These are phyloP conservation scores for Phytophthora melonis DNA, from an alignment of 352 stramenopile genomes.

Conservation along the genomic window DNA sequence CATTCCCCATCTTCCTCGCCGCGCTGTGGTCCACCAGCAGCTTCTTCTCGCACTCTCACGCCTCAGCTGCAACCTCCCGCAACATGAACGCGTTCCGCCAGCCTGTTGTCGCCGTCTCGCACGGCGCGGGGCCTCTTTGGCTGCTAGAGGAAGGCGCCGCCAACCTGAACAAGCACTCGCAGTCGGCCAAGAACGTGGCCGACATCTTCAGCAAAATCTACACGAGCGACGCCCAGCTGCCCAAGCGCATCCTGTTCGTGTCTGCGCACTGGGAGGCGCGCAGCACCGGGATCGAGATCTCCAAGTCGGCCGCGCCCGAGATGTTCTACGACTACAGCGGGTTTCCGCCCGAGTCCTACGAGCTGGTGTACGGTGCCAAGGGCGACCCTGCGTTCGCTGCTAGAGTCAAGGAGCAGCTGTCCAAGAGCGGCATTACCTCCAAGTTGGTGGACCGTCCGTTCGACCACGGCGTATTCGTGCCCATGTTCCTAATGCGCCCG, in stretches of 20 bases:
- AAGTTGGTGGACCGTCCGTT: conserved; percentile 5
- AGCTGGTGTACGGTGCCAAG: conserved; percentile 3
- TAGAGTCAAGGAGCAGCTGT: conserved; percentile 1
- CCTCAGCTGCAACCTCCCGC: background rate
- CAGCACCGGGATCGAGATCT: conserved; percentile 11
- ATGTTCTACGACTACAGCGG: conserved; percentile 10
- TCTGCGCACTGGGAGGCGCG: conserved; percentile 79
- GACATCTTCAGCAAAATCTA: conserved; percentile 49
- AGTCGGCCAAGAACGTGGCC: conserved; percentile 40
- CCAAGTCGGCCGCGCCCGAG: conserved; percentile 3
- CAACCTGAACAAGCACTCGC: conserved; percentile 34
- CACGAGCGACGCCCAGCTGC: conserved; percentile 46
- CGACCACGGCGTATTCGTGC: conserved; percentile 4
- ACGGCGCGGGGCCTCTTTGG: conserved; percentile 58
- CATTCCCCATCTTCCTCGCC: conserved; percentile 5
- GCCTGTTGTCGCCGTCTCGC: conserved; percentile 50
- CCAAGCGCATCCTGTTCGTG: conserved; percentile 85
- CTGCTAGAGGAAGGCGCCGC: conserved; percentile 18
- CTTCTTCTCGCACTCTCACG: background rate
- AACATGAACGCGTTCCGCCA: conserved; percentile 30
- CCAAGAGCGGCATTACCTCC: background rate
- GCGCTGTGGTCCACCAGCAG: conserved; percentile 1
- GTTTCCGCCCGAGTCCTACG: conserved; percentile 4
- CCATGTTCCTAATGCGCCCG: conserved; percentile 5
- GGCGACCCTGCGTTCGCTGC: background rate